Evolutionary conservation across 345 rosid species (phyloP).

Genomic region (Hibiscus syriacus): DNA sequence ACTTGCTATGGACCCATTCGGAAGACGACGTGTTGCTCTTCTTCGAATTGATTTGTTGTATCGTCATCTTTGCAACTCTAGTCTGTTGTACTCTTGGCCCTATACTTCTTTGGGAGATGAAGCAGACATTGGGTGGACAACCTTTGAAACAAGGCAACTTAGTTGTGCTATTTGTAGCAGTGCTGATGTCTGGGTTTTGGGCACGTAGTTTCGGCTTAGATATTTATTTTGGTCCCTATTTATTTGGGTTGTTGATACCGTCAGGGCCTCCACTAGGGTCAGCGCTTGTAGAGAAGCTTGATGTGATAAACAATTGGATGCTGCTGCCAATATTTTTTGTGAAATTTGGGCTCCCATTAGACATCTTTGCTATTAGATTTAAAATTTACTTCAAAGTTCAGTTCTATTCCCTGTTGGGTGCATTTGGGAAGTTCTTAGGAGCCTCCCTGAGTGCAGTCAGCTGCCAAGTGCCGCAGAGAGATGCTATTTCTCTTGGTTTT

Average conservation of each 20-base stretch:
- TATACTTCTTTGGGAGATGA: conserved; percentile 51
- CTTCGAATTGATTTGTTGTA: conserved; percentile 43
- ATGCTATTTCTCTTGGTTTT: conserved; percentile 76
- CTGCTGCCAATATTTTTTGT: conserved; percentile 78
- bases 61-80: conserved; percentile 32
- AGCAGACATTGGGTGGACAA: conserved; percentile 68
- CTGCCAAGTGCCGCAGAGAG: conserved; percentile 61
- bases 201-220: conserved; percentile 83
- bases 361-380: conserved; percentile 26
- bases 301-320: conserved; percentile 75
- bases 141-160: conserved; percentile 58
- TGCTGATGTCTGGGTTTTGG: conserved; percentile 70
- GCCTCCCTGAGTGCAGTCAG: conserved; percentile 36
- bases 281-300: conserved; percentile 79
- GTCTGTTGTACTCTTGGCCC: conserved; percentile 56
- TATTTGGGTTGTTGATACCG: conserved; percentile 75
- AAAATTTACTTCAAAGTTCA: conserved; percentile 36
- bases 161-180: conserved; percentile 71
- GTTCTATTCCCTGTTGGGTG: conserved; percentile 35
- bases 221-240: conserved; percentile 74
- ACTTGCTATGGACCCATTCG: conserved; percentile 41
- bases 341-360: conserved; percentile 73
- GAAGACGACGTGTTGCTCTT: conserved; percentile 30
- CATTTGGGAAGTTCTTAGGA: conserved; percentile 66
- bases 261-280: conserved; percentile 81